These are phyloP conservation scores for Saccharomyces mikatae DNA, from an alignment of 805 yeast genomes.

Conservation along the genomic window DNA sequence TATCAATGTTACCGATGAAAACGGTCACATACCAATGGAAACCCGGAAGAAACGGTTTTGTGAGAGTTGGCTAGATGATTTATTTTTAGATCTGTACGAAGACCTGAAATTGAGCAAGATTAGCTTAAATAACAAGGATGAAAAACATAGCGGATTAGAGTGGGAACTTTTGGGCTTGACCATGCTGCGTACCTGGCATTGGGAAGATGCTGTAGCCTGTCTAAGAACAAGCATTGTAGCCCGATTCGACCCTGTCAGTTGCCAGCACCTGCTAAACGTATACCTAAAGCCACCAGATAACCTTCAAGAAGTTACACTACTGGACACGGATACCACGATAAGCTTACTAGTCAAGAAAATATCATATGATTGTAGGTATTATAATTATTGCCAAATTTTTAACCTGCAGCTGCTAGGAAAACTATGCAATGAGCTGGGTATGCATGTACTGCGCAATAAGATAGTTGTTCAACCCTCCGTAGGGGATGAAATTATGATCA, in stretches of 20 bases:
- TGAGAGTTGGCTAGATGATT: constrained; percentile 29
- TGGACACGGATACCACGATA: constrained; percentile 34
- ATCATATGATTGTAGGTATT: constrained; percentile 61
- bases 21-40: constrained; percentile 13
- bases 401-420: constrained; percentile 39
- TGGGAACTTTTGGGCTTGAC: constrained; percentile 68
- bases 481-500: constrained; percentile 15
- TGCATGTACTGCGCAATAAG: constrained; percentile 16
- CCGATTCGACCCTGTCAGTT: constrained; percentile 55
- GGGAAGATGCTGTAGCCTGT: constrained; percentile 43
- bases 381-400: constrained; percentile 43
- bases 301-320: not conserved
- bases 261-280: constrained; percentile 41
- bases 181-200: constrained; percentile 40
- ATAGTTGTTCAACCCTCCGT: constrained; percentile 17
- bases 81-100: constrained; percentile 30
- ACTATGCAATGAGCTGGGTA: constrained; percentile 20
- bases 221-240: constrained; percentile 46
- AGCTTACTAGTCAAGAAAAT: constrained; percentile 41
- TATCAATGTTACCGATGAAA: not conserved
- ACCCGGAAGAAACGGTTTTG: constrained; percentile 24
- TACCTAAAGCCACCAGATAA: constrained; percentile 15
- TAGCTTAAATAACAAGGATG: constrained; percentile 22
- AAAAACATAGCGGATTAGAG: constrained; percentile 55
- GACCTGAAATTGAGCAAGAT: constrained; percentile 28